Conservation (phyloP, 2,329 filamentous ascomycete species). For the Cytospora chrysosperma region DNA sequence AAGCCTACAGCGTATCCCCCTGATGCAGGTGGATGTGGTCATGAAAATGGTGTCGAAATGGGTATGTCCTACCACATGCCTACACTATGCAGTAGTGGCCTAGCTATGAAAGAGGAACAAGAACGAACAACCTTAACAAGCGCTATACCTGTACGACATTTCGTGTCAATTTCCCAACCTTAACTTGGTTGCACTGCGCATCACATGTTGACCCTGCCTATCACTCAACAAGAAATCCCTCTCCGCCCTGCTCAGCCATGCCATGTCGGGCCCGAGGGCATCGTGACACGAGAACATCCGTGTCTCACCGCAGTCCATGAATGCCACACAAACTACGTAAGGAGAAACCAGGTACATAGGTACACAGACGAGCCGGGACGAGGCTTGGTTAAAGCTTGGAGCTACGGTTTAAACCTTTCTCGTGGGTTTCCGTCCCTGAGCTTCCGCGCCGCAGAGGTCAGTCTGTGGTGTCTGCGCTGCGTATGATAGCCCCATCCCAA, state of each 20-base stretch:
- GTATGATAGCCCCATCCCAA: slow-evolving; percentile 16
- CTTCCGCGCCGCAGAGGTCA: background rate
- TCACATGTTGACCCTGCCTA: background rate
- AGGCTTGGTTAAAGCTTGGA: slow-evolving; percentile 6
- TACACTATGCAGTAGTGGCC: background rate
- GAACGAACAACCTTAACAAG: background rate
- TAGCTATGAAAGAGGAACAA: background rate
- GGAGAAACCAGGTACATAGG: background rate
- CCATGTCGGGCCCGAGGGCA: background rate
- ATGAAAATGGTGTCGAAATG: background rate
- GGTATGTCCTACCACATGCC: background rate
- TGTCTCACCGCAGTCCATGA: background rate
- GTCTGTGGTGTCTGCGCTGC: slow-evolving; percentile 14
- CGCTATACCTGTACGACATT: background rate
- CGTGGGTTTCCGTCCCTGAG: background rate
- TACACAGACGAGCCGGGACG: background rate
- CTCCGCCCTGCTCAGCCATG: background rate
- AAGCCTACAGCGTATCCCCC: background rate
- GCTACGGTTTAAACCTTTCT: slow-evolving; percentile 5
- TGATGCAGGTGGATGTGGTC: background rate
- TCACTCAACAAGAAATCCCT: background rate
- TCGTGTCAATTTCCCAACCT: slow-evolving; percentile 3
- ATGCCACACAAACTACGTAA: background rate
- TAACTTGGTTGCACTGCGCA: background rate
- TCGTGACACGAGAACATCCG: background rate